A percentile compares a stretch with the other conserved stretches of the same genome.
Conservation (phyloP, 768 basidiomycete genomes). For the Rhodotorula taiwanensis region DNA sequence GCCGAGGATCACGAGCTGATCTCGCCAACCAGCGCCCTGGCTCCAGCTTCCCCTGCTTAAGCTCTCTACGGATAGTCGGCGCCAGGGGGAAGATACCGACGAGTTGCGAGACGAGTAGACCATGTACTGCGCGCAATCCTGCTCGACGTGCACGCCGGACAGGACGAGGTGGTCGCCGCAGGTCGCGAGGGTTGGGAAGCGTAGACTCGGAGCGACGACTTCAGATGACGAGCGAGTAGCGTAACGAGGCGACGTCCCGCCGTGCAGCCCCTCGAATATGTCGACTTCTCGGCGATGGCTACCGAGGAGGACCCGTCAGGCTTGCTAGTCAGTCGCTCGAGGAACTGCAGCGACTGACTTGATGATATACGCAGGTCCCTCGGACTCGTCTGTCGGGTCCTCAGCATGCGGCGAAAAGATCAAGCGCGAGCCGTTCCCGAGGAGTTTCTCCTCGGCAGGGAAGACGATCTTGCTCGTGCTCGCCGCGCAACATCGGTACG, state of each 20-base stretch:
- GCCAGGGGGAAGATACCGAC: slow-evolving; percentile 60
- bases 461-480: slow-evolving; percentile 44
- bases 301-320: background rate
- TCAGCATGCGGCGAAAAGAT: slow-evolving; percentile 10
- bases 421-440: slow-evolving; percentile 2
- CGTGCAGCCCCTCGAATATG: slow-evolving; percentile 58
- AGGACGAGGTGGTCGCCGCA: slow-evolving; percentile 86
- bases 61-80: slow-evolving; percentile 56
- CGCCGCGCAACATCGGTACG: slow-evolving; percentile 84
- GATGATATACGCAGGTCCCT: slow-evolving; percentile 82
- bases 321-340: too few species aligned
- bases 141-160: slow-evolving; percentile 49
- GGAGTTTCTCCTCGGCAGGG: slow-evolving; percentile 2
- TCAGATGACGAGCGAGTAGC: too few species aligned
- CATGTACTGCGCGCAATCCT: slow-evolving; percentile 85
- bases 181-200: slow-evolving; percentile 90
- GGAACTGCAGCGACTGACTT: too few species aligned
- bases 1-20: slow-evolving; percentile 83
- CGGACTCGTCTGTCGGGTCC: slow-evolving; percentile 49
- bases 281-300: slow-evolving; percentile 85
- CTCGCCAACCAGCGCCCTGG: slow-evolving; percentile 78
- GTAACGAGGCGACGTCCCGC: slow-evolving; percentile 68
- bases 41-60: slow-evolving; percentile 89
- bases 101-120: slow-evolving; percentile 58
- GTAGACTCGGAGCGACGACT: slow-evolving; percentile 79